These are phyloP conservation scores for Arthroderma uncinatum DNA, from an alignment of 2,329 filamentous ascomycete genomes.

Conservation along the genomic window DNA sequence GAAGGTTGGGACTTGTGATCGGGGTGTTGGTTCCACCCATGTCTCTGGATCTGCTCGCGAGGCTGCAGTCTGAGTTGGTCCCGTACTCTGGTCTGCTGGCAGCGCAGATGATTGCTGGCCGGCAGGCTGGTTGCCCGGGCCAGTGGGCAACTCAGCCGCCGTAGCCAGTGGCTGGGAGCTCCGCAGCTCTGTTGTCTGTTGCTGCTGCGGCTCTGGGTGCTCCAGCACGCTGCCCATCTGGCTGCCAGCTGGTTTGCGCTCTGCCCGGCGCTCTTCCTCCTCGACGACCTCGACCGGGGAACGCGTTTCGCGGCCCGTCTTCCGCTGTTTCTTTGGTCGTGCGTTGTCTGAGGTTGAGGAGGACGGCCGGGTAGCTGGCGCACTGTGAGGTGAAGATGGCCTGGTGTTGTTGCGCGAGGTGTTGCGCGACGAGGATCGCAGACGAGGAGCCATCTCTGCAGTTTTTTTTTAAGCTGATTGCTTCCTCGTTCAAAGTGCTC, in stretches of 20 bases:
- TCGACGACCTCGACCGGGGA: conserved; percentile 7
- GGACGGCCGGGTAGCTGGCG: conserved; percentile 16
- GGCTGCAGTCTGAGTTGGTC: background rate
- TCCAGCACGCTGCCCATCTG: conserved; percentile 1
- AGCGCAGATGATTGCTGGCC: background rate
- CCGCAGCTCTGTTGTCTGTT: background rate
- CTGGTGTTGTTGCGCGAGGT: conserved; percentile 23
- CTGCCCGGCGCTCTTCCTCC: conserved; percentile 14
- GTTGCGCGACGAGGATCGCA: conserved; percentile 26
- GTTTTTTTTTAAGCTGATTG: conserved; percentile 1
- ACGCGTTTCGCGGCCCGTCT: conserved; percentile 18
- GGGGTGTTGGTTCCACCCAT: conserved; percentile 49
- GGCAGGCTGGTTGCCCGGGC: background rate
- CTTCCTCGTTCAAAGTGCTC: background rate
- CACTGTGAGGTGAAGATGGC: conserved; percentile 23
- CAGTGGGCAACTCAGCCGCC: background rate
- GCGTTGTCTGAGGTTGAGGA: conserved; percentile 22
- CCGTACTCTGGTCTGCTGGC: background rate
- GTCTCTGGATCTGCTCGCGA: conserved; percentile 22
- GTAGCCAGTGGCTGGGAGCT: background rate
- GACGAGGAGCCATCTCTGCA: conserved; percentile 25
- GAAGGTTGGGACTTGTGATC: conserved; percentile 54
- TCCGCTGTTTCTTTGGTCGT: conserved; percentile 25
- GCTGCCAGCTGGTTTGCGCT: conserved; percentile 11
- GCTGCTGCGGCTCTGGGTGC: conserved; percentile 2